Evolutionary conservation across 2,329 filamentous ascomycete species (phyloP).

Genomic region (Coniochaeta prunicola): DNA sequence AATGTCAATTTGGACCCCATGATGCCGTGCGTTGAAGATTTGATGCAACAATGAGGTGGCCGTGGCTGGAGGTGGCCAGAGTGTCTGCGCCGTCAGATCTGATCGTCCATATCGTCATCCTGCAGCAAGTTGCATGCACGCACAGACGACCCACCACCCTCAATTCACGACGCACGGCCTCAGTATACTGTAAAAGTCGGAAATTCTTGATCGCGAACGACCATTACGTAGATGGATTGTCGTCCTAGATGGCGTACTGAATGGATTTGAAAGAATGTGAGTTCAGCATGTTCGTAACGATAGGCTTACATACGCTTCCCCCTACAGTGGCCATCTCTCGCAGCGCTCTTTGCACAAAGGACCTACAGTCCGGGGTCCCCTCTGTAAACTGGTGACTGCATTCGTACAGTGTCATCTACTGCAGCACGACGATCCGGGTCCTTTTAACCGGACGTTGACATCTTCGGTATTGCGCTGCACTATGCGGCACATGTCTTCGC

Average conservation of each 20-base stretch:
- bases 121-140: neutral
- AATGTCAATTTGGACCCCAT: neutral
- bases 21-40: neutral
- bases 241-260: no score
- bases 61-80: neutral
- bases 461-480: no score
- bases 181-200: neutral
- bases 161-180: neutral
- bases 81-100: neutral
- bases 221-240: neutral
- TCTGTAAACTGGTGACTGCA: neutral
- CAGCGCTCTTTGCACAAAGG: no score
- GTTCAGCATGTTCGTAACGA: neutral
- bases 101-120: neutral
- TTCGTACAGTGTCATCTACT: no score
- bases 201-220: neutral
- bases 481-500: no score
- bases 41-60: neutral
- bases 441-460: neutral
- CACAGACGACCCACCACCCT: neutral
- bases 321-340: no score
- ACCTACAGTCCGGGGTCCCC: no score
- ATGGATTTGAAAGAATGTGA: no score
- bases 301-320: no score
- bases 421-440: neutral